phyloP scores from a whole-genome alignment of 495 filamentous ascomycete species.

The Hypoxylon perforatum region DNA sequence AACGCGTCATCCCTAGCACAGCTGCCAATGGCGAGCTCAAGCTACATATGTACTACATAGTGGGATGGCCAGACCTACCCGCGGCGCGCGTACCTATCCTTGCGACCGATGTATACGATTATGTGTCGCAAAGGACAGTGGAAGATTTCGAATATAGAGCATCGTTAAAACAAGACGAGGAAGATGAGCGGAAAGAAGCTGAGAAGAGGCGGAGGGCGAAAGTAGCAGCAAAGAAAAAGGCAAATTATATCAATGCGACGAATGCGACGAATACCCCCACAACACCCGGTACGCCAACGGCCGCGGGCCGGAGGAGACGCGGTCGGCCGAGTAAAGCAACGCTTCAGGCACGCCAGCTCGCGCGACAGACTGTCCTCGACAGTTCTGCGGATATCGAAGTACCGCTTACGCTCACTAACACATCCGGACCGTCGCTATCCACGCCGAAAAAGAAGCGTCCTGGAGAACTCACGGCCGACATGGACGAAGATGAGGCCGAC shows the following conservation, averaged over 20 bases:
- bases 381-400: conserved; percentile 29
- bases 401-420: conserved; percentile 24
- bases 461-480: conserved; percentile 18
- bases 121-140: conserved; percentile 56
- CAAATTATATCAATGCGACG: not conserved
- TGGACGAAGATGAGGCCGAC: conserved; percentile 40
- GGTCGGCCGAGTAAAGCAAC: conserved; percentile 46
- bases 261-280: conserved; percentile 15
- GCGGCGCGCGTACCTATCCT: conserved; percentile 51
- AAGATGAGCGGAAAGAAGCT: conserved; percentile 21
- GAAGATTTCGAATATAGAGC: conserved; percentile 58
- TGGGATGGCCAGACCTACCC: conserved; percentile 58
- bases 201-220: conserved; percentile 25
- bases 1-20: conserved; percentile 50
- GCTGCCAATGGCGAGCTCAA: conserved; percentile 44
- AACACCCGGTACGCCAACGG: conserved; percentile 3
- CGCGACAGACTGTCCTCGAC: conserved; percentile 26
- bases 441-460: conserved; percentile 43
- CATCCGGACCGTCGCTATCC: conserved; percentile 43
- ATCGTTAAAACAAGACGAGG: conserved; percentile 45
- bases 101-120: conserved; percentile 53
- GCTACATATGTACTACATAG: conserved; percentile 52
- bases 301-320: conserved; percentile 17
- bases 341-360: conserved; percentile 33
- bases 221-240: conserved; percentile 15